Conservation (phyloP, 306 rosid species). For the Dicorynia guianensis region DNA sequence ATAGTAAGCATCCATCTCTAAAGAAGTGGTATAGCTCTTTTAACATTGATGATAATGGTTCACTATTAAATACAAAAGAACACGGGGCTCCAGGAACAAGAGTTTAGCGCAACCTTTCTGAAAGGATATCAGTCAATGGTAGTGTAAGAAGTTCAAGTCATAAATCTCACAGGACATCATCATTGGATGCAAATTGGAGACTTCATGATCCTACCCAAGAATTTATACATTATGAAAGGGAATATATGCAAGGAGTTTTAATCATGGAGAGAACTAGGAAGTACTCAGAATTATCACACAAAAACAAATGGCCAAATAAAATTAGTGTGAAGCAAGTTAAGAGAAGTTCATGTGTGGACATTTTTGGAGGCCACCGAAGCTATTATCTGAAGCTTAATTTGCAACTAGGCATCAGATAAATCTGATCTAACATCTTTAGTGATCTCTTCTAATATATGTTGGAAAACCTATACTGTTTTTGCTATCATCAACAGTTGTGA, state of each 20-base stretch:
- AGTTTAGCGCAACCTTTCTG: conserved; percentile 50
- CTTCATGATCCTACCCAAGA: conserved; percentile 32
- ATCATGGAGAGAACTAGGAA: conserved; percentile 53
- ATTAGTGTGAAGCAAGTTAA: conserved; percentile 32
- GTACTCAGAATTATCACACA: conserved; percentile 30
- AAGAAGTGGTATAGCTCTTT: conserved; percentile 49
- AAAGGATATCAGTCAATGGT: conserved; percentile 38
- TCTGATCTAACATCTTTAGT: background rate
- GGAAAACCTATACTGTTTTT: background rate
- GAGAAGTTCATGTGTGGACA: background rate
- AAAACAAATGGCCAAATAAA: conserved; percentile 45
- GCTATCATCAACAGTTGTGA: background rate
- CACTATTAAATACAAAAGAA: conserved; percentile 43
- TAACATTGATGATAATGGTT: conserved; percentile 30
- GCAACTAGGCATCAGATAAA: background rate
- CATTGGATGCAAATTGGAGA: conserved; percentile 39
- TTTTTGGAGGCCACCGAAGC: background rate
- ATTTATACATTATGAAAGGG: conserved; percentile 47
- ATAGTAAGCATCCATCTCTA: conserved; percentile 49
- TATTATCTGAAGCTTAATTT: background rate
- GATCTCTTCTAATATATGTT: background rate
- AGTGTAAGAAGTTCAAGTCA: conserved; percentile 43
- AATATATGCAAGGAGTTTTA: conserved; percentile 67
- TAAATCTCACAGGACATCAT: conserved; percentile 41
- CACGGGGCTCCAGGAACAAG: conserved; percentile 31